phyloP scores from a whole-genome alignment of 78 protist species.

The Bigelowiella natans region DNA sequence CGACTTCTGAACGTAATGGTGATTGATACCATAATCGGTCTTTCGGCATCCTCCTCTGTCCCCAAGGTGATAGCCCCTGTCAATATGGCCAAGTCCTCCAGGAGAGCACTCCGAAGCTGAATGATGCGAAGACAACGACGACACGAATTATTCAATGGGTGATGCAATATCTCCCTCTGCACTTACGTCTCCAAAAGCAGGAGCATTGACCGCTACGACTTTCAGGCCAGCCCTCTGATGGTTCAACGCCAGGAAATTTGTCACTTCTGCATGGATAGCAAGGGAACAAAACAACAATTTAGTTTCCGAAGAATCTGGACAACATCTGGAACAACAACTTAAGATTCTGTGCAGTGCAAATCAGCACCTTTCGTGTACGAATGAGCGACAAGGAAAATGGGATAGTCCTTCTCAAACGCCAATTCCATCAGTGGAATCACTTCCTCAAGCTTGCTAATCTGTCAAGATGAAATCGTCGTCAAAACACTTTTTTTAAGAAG shows the following conservation, averaged over 20 bases:
- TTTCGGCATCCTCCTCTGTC: neutral
- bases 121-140: too few relatives aligned
- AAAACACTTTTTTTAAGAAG: too few relatives aligned
- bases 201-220: neutral
- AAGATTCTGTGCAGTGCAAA: too few relatives aligned
- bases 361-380: neutral
- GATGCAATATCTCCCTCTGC: too few relatives aligned
- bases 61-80: neutral
- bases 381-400: neutral
- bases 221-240: neutral
- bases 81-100: neutral
- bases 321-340: too few relatives aligned
- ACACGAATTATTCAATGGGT: too few relatives aligned
- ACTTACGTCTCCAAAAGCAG: neutral
- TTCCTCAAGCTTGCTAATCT: neutral
- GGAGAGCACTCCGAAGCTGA: neutral
- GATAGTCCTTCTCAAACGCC: neutral
- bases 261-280: neutral
- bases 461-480: too few relatives aligned
- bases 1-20: too few relatives aligned
- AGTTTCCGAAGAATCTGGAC: too few relatives aligned
- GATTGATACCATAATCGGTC: neutral
- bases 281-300: too few relatives aligned
- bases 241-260: neutral
- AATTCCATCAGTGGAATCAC: neutral